Evolutionary conservation across 192 early-diverging fungal species (phyloP).

Genomic region (Funneliformis geosporum): DNA sequence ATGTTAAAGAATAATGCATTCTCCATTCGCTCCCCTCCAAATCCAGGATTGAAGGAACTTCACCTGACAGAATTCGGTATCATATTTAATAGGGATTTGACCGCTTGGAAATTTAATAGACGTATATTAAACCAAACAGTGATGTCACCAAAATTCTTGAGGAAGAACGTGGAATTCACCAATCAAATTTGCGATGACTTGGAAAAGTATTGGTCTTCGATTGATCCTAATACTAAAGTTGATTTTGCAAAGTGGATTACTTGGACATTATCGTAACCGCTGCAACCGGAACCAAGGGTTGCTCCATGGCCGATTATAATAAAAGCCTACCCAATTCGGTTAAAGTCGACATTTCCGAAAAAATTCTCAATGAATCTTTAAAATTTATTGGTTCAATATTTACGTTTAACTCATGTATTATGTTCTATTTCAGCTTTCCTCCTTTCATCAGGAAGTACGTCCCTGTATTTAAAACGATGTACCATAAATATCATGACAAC

Average conservation of each 20-base stretch:
- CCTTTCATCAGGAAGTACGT: not conserved
- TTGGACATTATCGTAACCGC: not conserved
- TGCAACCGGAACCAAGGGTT: not conserved
- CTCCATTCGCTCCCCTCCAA: not conserved
- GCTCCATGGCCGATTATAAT: not conserved
- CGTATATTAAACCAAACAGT: not conserved
- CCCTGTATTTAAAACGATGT: not conserved
- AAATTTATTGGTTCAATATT: not conserved
- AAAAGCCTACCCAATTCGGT: not conserved
- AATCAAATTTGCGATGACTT: not conserved
- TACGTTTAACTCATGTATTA: not conserved
- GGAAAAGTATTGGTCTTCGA: not conserved
- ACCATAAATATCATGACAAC: not conserved
- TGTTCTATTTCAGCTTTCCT: not conserved
- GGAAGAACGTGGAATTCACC: not conserved
- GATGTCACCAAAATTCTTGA: not conserved
- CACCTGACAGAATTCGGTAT: not conserved
- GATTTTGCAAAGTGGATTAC: slow-evolving; percentile 12
- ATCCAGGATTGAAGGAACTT: not conserved
- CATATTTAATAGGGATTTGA: not conserved
- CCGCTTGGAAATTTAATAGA: slow-evolving; percentile 11
- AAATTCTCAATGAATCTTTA: not conserved
- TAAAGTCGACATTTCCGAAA: not conserved
- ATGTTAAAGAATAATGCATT: slow-evolving; percentile 2
- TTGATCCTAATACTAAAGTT: not conserved